Evolutionary conservation across 164 flowering plant species (phyloP).

Genomic region (Paratinospora sagittata): DNA sequence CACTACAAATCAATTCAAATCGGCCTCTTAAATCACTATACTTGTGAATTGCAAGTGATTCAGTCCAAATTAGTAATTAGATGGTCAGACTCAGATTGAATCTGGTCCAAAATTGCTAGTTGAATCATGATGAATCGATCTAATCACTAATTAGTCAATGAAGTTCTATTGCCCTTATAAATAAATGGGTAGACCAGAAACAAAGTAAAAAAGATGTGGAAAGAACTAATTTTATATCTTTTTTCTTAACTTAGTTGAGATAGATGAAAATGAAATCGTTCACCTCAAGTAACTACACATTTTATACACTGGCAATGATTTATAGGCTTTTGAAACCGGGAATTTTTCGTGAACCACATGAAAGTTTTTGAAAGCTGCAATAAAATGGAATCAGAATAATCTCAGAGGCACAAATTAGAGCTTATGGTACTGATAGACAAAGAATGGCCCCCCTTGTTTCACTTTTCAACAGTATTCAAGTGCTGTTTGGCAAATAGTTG

Average conservation of each 20-base stretch:
- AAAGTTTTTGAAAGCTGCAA: neutral
- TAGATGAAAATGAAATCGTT: neutral
- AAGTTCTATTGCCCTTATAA: too few species aligned
- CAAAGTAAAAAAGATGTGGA: neutral
- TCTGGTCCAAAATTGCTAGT: too few species aligned
- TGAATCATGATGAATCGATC: too few species aligned
- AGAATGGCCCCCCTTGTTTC: neutral
- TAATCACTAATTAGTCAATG: too few species aligned
- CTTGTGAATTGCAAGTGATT: too few species aligned
- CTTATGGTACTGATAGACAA: neutral
- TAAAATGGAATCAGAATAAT: neutral
- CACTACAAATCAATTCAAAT: too few species aligned
- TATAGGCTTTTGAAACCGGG: neutral
- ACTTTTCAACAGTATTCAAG: neutral
- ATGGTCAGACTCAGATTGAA: too few species aligned
- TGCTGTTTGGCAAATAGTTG: neutral
- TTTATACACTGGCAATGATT: neutral
- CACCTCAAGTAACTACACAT: neutral
- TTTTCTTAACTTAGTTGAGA: neutral
- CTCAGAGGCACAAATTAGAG: neutral
- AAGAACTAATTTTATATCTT: neutral
- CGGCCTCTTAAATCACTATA: too few species aligned
- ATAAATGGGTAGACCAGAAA: neutral
- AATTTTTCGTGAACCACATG: neutral
- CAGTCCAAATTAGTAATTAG: too few species aligned